Base-by-base conservation (phyloP, 2,329 filamentous ascomycete genomes). In the Lachnellula arida region DNA sequence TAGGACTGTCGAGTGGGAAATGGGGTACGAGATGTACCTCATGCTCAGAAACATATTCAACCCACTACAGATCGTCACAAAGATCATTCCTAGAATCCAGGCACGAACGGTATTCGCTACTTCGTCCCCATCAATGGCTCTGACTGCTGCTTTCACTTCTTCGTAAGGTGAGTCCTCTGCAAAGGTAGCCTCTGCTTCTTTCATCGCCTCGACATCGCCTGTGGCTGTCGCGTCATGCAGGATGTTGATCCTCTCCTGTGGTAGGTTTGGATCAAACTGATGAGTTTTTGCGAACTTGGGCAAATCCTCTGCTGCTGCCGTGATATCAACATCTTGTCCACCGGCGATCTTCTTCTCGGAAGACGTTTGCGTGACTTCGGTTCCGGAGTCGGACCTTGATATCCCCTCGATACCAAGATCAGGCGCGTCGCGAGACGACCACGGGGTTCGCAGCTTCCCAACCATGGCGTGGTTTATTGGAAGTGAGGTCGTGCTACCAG, bases 51-150 rank as follows among this genome's bases (percentile, higher is more conserved):
- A 60, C 58, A 63, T 62, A 46, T 65, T 66, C 46, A 65, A 42
- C 14, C 55, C 61, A 35, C 52, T 50, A 11, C 59, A 54, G 19
- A 63, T 44, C 1, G 59, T 62, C 1, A 60, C 57, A 53, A 86
- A 64, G 11, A 59, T 46, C 57, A 63, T 64, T 3, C 84, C 84
- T 56, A 87, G 84, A 2, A 76, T 76, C 84, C 84, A 87, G 23
- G 82, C 83, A 49, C 84, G 77, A 17, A 86, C 72, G 0, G 85
- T 88, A 68, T 84, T 86, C 71, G 82, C 85, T 0, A 84, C 84
- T 34, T 85, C 68, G 40, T 82, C 79, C 61, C 86, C 79, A 66
- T 87, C 84, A 58, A 79, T 82, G 65, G 85, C 85, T 50, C 75
- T 75, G 1, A 87, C 84, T 3, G 84, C 83, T 35, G 84, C 83